Conservation (phyloP, 805 yeast genomes). For the Candida manassasensis region DNA sequence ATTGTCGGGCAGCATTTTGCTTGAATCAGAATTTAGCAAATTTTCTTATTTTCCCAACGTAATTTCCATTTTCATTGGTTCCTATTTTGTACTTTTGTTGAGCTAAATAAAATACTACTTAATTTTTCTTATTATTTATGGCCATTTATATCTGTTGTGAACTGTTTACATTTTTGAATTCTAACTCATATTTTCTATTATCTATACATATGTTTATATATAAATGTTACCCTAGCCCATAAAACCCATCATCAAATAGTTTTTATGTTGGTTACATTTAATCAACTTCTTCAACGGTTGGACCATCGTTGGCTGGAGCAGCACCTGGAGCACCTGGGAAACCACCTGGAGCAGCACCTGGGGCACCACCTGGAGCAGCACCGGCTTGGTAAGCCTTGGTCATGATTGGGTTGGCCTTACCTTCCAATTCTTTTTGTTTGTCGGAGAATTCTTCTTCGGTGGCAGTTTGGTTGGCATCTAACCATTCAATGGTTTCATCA, state of each 20-base stretch:
- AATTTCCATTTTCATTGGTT: too few species aligned
- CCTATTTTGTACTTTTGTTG: too few species aligned
- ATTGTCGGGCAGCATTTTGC: too few species aligned
- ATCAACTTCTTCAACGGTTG: conserved; percentile 53
- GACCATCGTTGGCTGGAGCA: conserved; percentile 40
- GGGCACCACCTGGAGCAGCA: conserved; percentile 69
- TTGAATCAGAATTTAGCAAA: too few species aligned
- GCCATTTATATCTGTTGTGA: too few species aligned
- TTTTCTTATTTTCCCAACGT: too few species aligned
- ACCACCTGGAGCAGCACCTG: conserved; percentile 61
- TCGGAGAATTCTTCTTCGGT: conserved; percentile 87
- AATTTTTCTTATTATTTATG: too few species aligned
- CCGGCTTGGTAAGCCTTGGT: conserved; percentile 94
- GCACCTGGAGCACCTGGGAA: conserved; percentile 29
- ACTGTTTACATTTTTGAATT: too few species aligned
- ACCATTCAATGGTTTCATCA: conserved; percentile 84
- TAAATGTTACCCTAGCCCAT: conserved; percentile 1
- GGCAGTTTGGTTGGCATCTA: conserved; percentile 90
- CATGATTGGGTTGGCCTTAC: conserved; percentile 93
- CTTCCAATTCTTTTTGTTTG: conserved; percentile 94
- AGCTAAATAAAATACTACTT: too few species aligned
- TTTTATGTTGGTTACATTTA: conserved; percentile 17
- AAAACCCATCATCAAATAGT: not conserved
- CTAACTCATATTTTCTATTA: too few species aligned
- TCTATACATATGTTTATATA: not conserved